These are phyloP conservation scores for Sporothrix luriei DNA, from an alignment of 2,329 filamentous ascomycete genomes.

Conservation along the genomic window DNA sequence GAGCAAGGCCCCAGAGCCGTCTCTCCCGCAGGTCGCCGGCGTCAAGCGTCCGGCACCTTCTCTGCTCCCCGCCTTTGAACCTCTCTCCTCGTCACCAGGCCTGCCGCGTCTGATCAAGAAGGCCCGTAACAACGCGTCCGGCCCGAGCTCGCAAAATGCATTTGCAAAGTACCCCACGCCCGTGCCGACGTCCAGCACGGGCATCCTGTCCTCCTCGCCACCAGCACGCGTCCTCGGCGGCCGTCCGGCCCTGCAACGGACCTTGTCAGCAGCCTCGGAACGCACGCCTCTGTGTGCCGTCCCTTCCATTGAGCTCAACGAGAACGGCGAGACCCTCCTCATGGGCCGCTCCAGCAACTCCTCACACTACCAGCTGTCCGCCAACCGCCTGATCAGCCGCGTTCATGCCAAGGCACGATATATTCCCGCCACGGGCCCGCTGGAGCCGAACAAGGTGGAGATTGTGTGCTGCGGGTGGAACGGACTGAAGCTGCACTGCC, in stretches of 20 bases:
- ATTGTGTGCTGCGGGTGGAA: conserved; percentile 96
- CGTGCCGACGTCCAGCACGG: conserved; percentile 89
- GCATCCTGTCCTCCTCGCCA: conserved; percentile 85
- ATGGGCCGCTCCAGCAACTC: conserved; percentile 96
- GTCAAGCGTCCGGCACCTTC: conserved; percentile 66
- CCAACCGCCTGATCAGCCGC: conserved; percentile 89
- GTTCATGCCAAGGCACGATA: conserved; percentile 90
- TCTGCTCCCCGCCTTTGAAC: conserved; percentile 77
- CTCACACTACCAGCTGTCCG: conserved; percentile 90
- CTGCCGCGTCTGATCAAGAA: conserved; percentile 69
- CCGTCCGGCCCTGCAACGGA: conserved; percentile 59
- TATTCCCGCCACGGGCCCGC: conserved; percentile 66
- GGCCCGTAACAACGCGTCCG: conserved; percentile 28
- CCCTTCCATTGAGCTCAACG: conserved; percentile 77
- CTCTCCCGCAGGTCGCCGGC: conserved; percentile 47
- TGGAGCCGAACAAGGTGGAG: conserved; percentile 77
- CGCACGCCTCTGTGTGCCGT: conserved; percentile 81
- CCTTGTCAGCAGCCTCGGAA: conserved; percentile 68
- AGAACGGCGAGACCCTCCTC: conserved; percentile 76
- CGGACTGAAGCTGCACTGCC: conserved; percentile 87
- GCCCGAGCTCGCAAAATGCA: conserved; percentile 44
- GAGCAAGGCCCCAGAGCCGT: conserved; percentile 43
- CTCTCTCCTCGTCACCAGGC: conserved; percentile 73
- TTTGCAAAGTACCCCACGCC: conserved; percentile 85
- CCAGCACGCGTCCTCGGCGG: conserved; percentile 46